Base-by-base conservation (phyloP, 768 basidiomycete genomes). In the Lactifluus echinatus region DNA sequence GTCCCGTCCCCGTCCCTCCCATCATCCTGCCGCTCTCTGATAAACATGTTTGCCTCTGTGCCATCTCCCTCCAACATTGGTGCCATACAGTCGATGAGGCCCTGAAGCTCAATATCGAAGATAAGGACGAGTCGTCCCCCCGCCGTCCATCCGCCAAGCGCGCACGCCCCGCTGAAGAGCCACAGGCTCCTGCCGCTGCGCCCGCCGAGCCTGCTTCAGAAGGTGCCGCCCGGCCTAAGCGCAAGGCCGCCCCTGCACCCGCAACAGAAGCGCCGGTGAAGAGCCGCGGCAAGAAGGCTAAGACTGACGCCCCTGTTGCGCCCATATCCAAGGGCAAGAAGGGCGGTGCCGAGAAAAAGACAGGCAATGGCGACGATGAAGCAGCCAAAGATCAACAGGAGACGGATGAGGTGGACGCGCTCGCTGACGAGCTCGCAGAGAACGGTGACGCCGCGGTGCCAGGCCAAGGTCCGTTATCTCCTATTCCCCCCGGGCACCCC, bases 371-470 rank as follows among this genome's bases (percentile, higher is more conserved):
- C 12, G 56, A 61, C 8, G 61, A 55, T 10, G 54, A 54, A 5
- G 57, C 45, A 4, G 55, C 50, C 34, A 57, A 51, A 26, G 53
- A 57, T 0, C 55, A 56, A n/a, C 49, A 57, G 31, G 59, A 60
- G 29, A 44, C 59, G 4, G 61, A 59, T 15, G 61, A 62, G 48
- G 61, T 58, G 17, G 60, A 62, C 37, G 61, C 56, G 28, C 57
- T 60, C 21, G 61, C 56, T 3, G 60, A 62, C 39, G 61, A 62
- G 24, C 48, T 45, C 52, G 57, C 48, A 43, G 52, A 50, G 53
- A 53, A 53, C 29, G 57, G 52, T 14, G n/a, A n/a, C n/a, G 31
- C 28, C 47, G 37, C 33, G 21, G 51, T 15, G 21, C 19, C 53
- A 24, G 49, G 17, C 8, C 50, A 50, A 37, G 50, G 53, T 60